Conservation (phyloP, 495 filamentous ascomycete genomes). For the Daldinia childiae region DNA sequence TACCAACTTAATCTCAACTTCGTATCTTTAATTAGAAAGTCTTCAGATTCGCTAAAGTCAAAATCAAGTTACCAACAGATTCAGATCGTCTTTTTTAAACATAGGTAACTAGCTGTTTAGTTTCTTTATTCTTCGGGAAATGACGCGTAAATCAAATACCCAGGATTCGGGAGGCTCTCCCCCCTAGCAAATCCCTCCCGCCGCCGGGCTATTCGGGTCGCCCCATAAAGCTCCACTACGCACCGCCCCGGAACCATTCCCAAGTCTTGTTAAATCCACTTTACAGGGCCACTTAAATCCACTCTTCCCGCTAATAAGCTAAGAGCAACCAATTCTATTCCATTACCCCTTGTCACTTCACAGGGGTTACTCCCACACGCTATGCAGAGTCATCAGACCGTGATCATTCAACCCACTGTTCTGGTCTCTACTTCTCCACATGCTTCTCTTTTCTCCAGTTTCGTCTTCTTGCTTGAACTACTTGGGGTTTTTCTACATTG, state of each 20-base stretch:
- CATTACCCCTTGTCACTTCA: constrained; percentile 23
- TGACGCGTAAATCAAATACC: constrained; percentile 34
- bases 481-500: constrained; percentile 12
- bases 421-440: constrained; percentile 11
- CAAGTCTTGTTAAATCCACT: constrained; percentile 13
- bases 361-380: constrained; percentile 40
- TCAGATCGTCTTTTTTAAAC: constrained; percentile 16
- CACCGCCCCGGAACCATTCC: constrained; percentile 41
- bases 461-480: neutral
- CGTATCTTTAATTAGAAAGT: constrained; percentile 7
- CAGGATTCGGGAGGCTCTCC: constrained; percentile 34
- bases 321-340: constrained; percentile 29
- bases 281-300: constrained; percentile 20
- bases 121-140: constrained; percentile 32
- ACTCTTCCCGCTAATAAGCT: constrained; percentile 40
- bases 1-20: neutral
- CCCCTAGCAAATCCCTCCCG: constrained; percentile 31
- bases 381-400: constrained; percentile 41
- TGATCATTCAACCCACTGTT: constrained; percentile 34
- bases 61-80: constrained; percentile 16
- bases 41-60: neutral
- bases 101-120: no score
- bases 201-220: constrained; percentile 36
- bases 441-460: neutral
- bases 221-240: constrained; percentile 34